Base-by-base conservation (phyloP, 202 grass and related monocot species). In the Digitaria exilis region DNA sequence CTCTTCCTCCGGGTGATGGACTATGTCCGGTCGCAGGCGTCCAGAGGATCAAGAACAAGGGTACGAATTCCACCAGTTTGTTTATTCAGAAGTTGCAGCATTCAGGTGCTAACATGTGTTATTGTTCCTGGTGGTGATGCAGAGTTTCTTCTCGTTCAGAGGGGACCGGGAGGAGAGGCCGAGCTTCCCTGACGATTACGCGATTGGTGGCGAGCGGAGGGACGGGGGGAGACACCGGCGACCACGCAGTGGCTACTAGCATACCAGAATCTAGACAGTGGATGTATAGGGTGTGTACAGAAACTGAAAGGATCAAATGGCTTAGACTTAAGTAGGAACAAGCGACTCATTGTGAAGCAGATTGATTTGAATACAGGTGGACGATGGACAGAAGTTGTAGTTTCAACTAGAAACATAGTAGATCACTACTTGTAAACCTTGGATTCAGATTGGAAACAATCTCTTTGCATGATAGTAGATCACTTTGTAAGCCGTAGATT, bases 1-100 rank as follows among this genome's bases (percentile, higher is more conserved):
- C 44, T 99, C 81, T 99, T 99, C 77, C 85, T 94, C 60, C 87
- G 92, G 16, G 85, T 32, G 21, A 84, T 99, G 67, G 92, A 92
- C 37, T 99, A 82, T 43, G 84, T 94, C 19, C 30, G 75, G 7
- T 91, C 91, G 4, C 77, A 91, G 84, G 78, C 78, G 22, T 82
- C 89, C 24, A 76, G 43, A 79, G 85, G 83, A 32, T 90, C 93
- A 39, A 90, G 58, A 78, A 82, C 76, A 64, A 81, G 92, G 87
- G 95, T 97, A 90, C n/a, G n/a, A 25, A 6, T 21, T 57, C 11
- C 5, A 45, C 46, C 14, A 11, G 58, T 72, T 32, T 62, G 21
- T 71, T 42, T 50, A 9, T 54, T 34, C 26, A 17, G 9, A 46
- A 5, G 11, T 4, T 35, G 25, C 24, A 16, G 11, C 4, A 3